Evolutionary conservation across 1,284 basidiomycete species (phyloP), one percentile per base, ranked within the genome.

Genomic region (Leccinum griseonigrum): DNA sequence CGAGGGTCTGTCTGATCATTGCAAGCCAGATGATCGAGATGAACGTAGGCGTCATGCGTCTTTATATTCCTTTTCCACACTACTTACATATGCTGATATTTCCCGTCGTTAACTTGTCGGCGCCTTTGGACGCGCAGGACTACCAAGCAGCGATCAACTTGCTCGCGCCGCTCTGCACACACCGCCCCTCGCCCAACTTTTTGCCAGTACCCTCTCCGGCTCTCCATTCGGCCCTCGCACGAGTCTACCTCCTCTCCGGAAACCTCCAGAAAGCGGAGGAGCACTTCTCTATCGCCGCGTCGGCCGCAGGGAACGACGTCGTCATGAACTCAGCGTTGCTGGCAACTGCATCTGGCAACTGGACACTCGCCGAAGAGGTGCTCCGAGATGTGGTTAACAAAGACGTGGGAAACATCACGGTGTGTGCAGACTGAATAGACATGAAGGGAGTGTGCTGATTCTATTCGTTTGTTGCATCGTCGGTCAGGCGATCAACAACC

Each of bases 21-120:
- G 88, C 88, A 7, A 87, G 85, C 31, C 87, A 92, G 73, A 73
- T 93, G 67, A 77, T 88, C 57, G 91, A 92, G 71, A 86, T 90
- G 85, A 87, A 87, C 77, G 87, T 86, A 58, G 29, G 75, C 14
- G 38, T 5, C 46, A 10, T 13, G 16, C 28, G 7, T 46, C 3
- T 38, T 28, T 22, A 13, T 38, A 16, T 48, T 18, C 28, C n/a
- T 38, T 32, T 58, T 26, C 6, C 18, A 11, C 16, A 50, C 31
- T 34, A 32, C 18, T 54, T 43, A n/a, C 31, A 46, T 53, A 31
- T 9, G 13, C 29, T 48, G 8, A 54, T n/a, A n/a, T 54, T 22
- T 14, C 54, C 7, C 4, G 11, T 50, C 22, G 29, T 53, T 64
- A 28, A 61, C 32, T 6, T 22, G 14, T 36, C 4, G 22, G 58